A percentile compares a stretch with the other conserved stretches of the same genome.
These are phyloP conservation scores for Skeletonema marinoi DNA, from an alignment of 108 stramenopile genomes.

Conservation along the genomic window DNA sequence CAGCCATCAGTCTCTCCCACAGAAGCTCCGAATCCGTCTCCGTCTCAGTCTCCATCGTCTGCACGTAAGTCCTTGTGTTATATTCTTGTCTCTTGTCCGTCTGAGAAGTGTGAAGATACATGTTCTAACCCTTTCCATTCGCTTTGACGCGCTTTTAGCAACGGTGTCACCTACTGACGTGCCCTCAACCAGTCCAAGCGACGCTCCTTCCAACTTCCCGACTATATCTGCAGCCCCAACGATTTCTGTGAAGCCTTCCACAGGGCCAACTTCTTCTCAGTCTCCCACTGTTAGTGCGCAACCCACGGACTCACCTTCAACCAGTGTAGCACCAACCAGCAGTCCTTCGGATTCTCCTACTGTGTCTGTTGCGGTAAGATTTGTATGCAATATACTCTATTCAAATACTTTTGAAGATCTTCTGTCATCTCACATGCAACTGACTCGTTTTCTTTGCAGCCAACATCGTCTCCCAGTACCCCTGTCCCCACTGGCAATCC, in stretches of 20 bases:
- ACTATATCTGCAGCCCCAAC: conserved; percentile 13
- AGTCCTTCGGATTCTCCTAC: neutral
- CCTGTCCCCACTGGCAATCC: neutral
- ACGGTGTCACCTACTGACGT: conserved; percentile 3
- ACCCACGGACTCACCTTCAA: conserved; percentile 3
- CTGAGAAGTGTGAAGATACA: neutral
- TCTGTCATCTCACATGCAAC: neutral
- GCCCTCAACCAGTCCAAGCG: conserved; percentile 2
- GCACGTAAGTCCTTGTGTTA: neutral
- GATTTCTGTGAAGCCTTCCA: conserved; percentile 2
- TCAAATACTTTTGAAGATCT: neutral
- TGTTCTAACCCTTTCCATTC: neutral
- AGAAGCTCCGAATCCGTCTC: neutral
- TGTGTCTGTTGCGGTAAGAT: neutral
- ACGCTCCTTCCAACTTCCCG: neutral
- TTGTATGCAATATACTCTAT: neutral
- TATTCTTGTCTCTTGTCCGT: neutral
- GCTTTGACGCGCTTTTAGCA: neutral
- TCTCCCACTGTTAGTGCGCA: neutral
- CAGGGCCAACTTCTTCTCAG: neutral
- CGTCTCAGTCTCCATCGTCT: neutral
- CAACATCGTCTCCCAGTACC: neutral
- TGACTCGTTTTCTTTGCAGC: neutral
- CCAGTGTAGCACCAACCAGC: conserved; percentile 7
- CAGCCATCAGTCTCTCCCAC: neutral